phyloP scores from a whole-genome alignment of 768 basidiomycete genomes.

The Mycena alexandri region DNA sequence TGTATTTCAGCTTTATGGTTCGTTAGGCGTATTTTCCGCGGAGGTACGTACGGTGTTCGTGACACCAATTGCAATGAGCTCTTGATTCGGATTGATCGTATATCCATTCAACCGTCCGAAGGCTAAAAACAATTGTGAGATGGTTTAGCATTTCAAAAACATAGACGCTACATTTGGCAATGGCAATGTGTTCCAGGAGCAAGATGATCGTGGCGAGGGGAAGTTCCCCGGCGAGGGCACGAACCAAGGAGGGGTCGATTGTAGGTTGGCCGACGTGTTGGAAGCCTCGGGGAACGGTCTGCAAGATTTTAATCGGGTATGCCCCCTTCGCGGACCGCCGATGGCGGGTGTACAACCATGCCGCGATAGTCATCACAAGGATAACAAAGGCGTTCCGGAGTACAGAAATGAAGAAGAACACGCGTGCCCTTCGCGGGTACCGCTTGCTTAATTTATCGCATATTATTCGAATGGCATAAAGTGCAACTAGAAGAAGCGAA shows the following conservation, averaged over 20 bases:
- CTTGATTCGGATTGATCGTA: conserved; percentile 94
- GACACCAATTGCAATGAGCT: conserved; percentile 97
- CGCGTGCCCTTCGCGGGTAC: conserved; percentile 74
- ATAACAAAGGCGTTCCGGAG: conserved; percentile 90
- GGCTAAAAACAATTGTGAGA: conserved; percentile 57
- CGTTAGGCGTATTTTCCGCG: no score
- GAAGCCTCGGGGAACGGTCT: conserved; percentile 88
- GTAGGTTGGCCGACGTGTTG: conserved; percentile 64
- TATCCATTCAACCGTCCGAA: conserved; percentile 97
- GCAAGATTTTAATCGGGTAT: conserved; percentile 88
- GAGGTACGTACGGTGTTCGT: conserved; percentile 71
- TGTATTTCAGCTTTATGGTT: background rate
- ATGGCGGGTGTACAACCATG: conserved; percentile 86
- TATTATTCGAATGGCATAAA: conserved; percentile 76
- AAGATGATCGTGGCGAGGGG: conserved; percentile 91
- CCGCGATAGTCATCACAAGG: conserved; percentile 86
- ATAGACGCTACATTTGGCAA: conserved; percentile 82
- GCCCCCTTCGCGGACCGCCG: conserved; percentile 68
- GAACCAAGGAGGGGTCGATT: conserved; percentile 62
- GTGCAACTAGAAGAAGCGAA: conserved; percentile 46
- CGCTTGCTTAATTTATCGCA: conserved; percentile 65
- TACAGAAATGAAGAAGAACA: conserved; percentile 84
- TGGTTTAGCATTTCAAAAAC: conserved; percentile 4
- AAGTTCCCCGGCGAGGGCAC: conserved; percentile 79
- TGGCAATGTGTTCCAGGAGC: conserved; percentile 95